phyloP scores from a whole-genome alignment of 371 early-diverging fungal species.

The Lichtheimia ramosa region DNA sequence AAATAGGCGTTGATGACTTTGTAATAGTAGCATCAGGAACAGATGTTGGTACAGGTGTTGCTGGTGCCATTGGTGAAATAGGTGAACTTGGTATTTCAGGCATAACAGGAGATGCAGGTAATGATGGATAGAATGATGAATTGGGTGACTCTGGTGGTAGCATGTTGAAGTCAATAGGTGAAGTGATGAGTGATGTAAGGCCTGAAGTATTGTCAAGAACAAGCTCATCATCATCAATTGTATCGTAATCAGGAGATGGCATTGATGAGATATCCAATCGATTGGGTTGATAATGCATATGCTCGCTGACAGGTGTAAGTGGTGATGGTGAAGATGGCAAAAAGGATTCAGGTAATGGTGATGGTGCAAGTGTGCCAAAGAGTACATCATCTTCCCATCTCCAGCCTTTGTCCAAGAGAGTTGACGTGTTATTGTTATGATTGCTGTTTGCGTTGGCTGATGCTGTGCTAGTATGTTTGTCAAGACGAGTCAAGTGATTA shows the following conservation, averaged over 20 bases:
- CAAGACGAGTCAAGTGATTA: slow-evolving; percentile 8
- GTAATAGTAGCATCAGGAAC: not conserved
- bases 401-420: slow-evolving; percentile 7
- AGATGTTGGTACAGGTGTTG: not conserved
- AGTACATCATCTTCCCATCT: slow-evolving; percentile 21
- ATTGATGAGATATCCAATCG: not conserved
- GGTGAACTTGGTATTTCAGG: not conserved
- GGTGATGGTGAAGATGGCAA: too few species aligned
- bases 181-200: slow-evolving; percentile 7
- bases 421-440: not conserved
- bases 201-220: slow-evolving; percentile 3
- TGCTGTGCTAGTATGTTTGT: not conserved
- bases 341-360: too few species aligned
- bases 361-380: not conserved
- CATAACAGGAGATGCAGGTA: not conserved
- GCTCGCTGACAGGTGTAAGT: too few species aligned
- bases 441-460: not conserved
- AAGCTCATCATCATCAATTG: not conserved
- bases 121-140: not conserved
- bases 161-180: not conserved
- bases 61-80: not conserved
- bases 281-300: not conserved
- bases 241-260: not conserved
- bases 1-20: not conserved
- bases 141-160: not conserved